Conservation (phyloP, 2,329 filamentous ascomycete species). For the Sporothrix inflata region DNA sequence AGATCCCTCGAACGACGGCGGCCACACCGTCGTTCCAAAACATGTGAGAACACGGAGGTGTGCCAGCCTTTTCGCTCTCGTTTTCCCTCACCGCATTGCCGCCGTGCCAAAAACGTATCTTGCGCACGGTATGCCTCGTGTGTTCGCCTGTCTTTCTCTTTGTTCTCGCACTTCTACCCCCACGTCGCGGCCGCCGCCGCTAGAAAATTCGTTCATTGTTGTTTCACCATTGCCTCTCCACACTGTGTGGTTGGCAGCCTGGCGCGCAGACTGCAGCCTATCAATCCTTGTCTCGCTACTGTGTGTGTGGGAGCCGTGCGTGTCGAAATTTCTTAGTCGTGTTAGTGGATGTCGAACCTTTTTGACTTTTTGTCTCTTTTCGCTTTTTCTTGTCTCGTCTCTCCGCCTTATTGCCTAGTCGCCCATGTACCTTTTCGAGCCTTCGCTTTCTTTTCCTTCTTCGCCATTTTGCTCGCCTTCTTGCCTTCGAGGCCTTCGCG, state of each 20-base stretch:
- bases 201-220: conserved; percentile 18
- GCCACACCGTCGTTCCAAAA: conserved; percentile 15
- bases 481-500: not conserved
- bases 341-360: not conserved
- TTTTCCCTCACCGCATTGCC: conserved; percentile 9
- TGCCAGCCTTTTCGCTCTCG: not conserved
- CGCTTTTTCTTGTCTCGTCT: not conserved
- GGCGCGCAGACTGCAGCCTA: not conserved
- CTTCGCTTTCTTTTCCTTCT: not conserved
- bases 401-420: not conserved
- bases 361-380: not conserved
- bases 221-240: not conserved
- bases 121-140: not conserved
- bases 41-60: conserved; percentile 4
- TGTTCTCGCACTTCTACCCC: not conserved
- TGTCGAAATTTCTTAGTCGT: not conserved
- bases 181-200: conserved; percentile 6
- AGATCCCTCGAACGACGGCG: conserved; percentile 1
- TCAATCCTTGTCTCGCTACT: not conserved
- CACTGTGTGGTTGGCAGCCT: not conserved
- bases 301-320: conserved; percentile 19
- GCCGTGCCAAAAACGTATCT: not conserved
- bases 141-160: not conserved
- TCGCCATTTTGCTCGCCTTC: conserved; percentile 5
- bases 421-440: not conserved